Percentiles rank a stretch among this genome's conserved stretches.
phyloP scores from a whole-genome alignment of 2,329 filamentous ascomycete species.

The Aspergillus brunneoviolaceus region DNA sequence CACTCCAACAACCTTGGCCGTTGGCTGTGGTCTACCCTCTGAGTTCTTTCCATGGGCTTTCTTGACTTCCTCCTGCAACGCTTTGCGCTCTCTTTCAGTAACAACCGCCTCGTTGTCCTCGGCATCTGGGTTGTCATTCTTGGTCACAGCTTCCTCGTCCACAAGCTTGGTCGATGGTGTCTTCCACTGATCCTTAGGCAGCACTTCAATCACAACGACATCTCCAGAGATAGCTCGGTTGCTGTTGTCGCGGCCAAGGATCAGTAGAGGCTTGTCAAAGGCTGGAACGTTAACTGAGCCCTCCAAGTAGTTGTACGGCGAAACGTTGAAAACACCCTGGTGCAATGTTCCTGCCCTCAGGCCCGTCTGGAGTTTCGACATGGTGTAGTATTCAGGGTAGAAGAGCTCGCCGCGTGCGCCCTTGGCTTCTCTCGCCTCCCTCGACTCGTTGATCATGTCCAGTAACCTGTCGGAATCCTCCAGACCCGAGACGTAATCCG shows the following conservation, averaged over 20 bases:
- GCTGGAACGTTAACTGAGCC: slow-evolving; percentile 85
- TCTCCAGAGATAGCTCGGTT: slow-evolving; percentile 92
- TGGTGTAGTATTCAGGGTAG: slow-evolving; percentile 84
- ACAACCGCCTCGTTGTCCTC: slow-evolving; percentile 74
- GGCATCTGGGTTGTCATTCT: slow-evolving; percentile 87
- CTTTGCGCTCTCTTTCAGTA: slow-evolving; percentile 81
- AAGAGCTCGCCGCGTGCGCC: slow-evolving; percentile 69
- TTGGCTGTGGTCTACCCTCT: slow-evolving; percentile 81
- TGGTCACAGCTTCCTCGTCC: slow-evolving; percentile 87
- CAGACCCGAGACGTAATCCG: slow-evolving; percentile 78
- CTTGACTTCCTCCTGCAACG: slow-evolving; percentile 87
- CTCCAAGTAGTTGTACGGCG: slow-evolving; percentile 96
- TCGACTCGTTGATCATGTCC: slow-evolving; percentile 86
- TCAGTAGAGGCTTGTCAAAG: slow-evolving; percentile 83
- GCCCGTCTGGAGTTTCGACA: slow-evolving; percentile 93
- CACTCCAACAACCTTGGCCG: slow-evolving; percentile 85
- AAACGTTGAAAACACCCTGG: slow-evolving; percentile 93
- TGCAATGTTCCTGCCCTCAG: slow-evolving; percentile 85
- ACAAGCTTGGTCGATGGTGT: slow-evolving; percentile 92
- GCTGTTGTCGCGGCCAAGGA: slow-evolving; percentile 92
- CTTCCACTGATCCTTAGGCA: slow-evolving; percentile 96
- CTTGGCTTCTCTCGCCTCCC: slow-evolving; percentile 64
- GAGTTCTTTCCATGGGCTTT: slow-evolving; percentile 73
- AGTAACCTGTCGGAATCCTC: slow-evolving; percentile 81
- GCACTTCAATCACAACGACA: slow-evolving; percentile 85